These are phyloP conservation scores for Mrakia gelida DNA, from an alignment of 768 basidiomycete species.

Conservation along the genomic window DNA sequence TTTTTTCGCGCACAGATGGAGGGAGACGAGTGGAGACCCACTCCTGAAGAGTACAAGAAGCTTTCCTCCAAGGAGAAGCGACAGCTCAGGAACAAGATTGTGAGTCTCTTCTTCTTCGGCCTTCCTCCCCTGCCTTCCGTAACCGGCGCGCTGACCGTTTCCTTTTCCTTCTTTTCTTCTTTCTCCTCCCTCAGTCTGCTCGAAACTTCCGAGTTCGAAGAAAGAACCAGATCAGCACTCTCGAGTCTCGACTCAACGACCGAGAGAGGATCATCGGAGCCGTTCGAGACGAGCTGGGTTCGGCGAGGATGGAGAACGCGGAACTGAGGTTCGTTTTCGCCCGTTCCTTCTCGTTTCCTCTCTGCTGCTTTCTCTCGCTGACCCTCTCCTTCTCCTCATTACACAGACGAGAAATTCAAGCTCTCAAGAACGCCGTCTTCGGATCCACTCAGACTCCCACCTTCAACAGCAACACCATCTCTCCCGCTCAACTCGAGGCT, in stretches of 20 bases:
- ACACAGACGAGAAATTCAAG: conserved; percentile 44
- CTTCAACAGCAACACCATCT: conserved; percentile 45
- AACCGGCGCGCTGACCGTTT: not conserved
- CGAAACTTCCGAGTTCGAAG: conserved; percentile 89
- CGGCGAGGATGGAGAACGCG: conserved; percentile 71
- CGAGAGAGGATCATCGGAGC: conserved; percentile 85
- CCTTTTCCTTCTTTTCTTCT: too few species aligned
- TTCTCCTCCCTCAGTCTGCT: conserved; percentile 52
- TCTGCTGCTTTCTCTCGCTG: not conserved
- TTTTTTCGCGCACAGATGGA: conserved; percentile 13
- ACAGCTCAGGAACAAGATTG: conserved; percentile 91
- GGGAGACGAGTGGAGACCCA: conserved; percentile 31
- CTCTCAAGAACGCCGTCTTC: conserved; percentile 45
- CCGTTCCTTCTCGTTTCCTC: conserved; percentile 8
- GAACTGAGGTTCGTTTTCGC: conserved; percentile 52
- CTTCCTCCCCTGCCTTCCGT: not conserved
- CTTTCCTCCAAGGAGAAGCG: conserved; percentile 94
- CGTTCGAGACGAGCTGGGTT: conserved; percentile 76
- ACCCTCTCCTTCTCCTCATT: conserved; percentile 40
- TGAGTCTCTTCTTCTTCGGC: not conserved
- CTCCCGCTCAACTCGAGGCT: conserved; percentile 37
- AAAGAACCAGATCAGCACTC: conserved; percentile 92
- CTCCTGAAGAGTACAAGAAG: conserved; percentile 90
- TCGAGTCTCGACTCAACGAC: conserved; percentile 89
- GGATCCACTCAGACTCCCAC: conserved; percentile 37